Percentiles rank a stretch among this genome's conserved stretches.
These are phyloP conservation scores for Evansstolkia leycettana DNA, from an alignment of 495 filamentous ascomycete species.

Conservation along the genomic window DNA sequence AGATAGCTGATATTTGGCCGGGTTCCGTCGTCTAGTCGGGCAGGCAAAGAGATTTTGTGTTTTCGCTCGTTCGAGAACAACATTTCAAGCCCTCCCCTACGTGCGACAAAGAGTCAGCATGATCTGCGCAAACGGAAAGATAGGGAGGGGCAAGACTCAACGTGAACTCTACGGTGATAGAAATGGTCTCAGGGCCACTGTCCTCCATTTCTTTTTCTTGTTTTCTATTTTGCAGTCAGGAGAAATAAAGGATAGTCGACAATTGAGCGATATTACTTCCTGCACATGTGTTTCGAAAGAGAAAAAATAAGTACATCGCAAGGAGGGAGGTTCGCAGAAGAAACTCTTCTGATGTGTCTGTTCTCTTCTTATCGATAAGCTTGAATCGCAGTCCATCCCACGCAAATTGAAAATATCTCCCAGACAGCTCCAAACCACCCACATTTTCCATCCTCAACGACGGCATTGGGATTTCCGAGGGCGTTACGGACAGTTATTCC, in stretches of 20 bases:
- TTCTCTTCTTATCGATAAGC: conserved; percentile 34
- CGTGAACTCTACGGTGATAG: conserved; percentile 66
- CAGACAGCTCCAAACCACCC: background rate
- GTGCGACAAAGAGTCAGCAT: conserved; percentile 7
- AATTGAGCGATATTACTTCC: no score
- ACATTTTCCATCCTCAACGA: conserved; percentile 1
- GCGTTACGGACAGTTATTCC: no score
- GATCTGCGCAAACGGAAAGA: background rate
- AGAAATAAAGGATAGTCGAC: no score
- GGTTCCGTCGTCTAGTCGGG: conserved; percentile 40
- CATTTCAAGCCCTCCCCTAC: conserved; percentile 87
- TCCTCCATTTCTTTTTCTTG: no score
- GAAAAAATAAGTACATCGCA: no score
- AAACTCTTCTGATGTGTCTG: background rate
- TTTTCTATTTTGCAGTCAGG: no score
- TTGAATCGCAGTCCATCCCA: conserved; percentile 9
- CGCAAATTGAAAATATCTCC: background rate
- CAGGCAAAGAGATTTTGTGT: conserved; percentile 56
- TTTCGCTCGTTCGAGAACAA: conserved; percentile 75
- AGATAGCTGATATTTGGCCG: conserved; percentile 63
- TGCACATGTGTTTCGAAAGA: no score
- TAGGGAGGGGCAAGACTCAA: conserved; percentile 23
- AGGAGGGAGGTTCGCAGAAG: conserved; percentile 9
- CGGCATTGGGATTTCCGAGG: background rate
- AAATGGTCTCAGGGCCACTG: conserved; percentile 17